These are phyloP conservation scores for Plasmodium coatneyi DNA, from an alignment of 169 alveolate species.

Conservation along the genomic window DNA sequence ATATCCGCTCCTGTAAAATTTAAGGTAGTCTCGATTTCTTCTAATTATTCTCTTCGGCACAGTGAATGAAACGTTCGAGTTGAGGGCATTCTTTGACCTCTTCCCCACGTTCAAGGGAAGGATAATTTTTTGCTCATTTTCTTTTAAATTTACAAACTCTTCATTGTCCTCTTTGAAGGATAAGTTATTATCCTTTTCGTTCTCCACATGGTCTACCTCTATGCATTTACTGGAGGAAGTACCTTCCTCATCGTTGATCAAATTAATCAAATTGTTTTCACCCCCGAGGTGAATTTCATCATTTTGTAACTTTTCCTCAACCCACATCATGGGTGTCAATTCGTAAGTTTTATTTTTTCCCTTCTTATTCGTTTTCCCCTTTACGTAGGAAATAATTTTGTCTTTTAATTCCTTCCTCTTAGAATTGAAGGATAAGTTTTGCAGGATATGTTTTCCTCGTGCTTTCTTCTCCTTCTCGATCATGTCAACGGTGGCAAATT, in stretches of 20 bases:
- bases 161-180: neutral
- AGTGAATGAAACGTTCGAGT: slow-evolving; percentile 19
- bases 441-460: slow-evolving; percentile 6
- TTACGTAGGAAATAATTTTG: slow-evolving; percentile 48
- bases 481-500: neutral
- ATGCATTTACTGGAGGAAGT: neutral
- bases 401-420: slow-evolving; percentile 32
- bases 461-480: neutral
- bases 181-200: slow-evolving; percentile 7
- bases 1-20: slow-evolving; percentile 13
- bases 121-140: neutral
- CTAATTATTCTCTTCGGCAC: slow-evolving; percentile 1
- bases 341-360: slow-evolving; percentile 3
- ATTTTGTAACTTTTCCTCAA: neutral
- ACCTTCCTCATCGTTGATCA: neutral
- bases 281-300: neutral
- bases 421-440: slow-evolving; percentile 17
- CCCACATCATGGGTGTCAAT: neutral
- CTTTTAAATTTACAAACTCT: neutral
- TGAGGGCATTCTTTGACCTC: neutral
- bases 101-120: neutral
- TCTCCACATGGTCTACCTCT: neutral
- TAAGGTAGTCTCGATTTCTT: neutral
- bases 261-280: slow-evolving; percentile 8
- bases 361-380: slow-evolving; percentile 24